Percentiles rank a stretch among this genome's conserved stretches.
Evolutionary conservation across 352 stramenopile species (phyloP).

Genomic region (Elongisporangium senticosum): DNA sequence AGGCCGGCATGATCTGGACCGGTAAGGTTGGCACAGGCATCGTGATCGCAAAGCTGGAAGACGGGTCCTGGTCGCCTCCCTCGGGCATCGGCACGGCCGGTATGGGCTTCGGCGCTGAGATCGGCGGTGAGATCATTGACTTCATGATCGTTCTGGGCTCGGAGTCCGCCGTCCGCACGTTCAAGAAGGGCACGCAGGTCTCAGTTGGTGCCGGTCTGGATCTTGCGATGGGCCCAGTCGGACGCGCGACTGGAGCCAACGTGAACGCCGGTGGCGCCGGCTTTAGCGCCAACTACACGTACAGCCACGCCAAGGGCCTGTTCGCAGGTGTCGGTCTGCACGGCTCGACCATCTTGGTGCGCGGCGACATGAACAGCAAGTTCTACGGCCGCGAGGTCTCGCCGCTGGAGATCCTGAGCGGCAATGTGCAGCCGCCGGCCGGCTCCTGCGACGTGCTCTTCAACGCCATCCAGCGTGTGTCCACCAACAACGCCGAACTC

Average conservation of each 20-base stretch:
- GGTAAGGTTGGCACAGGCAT: slow-evolving; percentile 82
- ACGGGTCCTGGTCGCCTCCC: slow-evolving; percentile 78
- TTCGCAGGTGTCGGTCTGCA: slow-evolving; percentile 78
- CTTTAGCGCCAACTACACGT: slow-evolving; percentile 82
- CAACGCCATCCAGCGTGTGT: slow-evolving; percentile 57
- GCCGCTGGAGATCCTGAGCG: slow-evolving; percentile 77
- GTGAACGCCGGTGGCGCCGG: slow-evolving; percentile 75
- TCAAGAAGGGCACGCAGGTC: slow-evolving; percentile 81
- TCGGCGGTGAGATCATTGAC: slow-evolving; percentile 83
- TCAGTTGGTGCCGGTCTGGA: slow-evolving; percentile 75
- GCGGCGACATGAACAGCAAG: slow-evolving; percentile 78
- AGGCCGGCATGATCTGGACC: slow-evolving; percentile 81
- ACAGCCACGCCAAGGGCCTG: slow-evolving; percentile 76
- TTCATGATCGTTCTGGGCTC: slow-evolving; percentile 88
- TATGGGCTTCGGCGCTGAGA: slow-evolving; percentile 77
- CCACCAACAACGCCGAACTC: slow-evolving; percentile 8
- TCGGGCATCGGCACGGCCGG: slow-evolving; percentile 80
- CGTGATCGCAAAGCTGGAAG: slow-evolving; percentile 69
- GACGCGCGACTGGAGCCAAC: slow-evolving; percentile 60
- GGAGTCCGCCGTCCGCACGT: slow-evolving; percentile 58
- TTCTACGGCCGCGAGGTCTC: slow-evolving; percentile 82
- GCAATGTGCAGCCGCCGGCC: slow-evolving; percentile 54
- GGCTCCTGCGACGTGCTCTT: slow-evolving; percentile 66
- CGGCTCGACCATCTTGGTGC: slow-evolving; percentile 78
- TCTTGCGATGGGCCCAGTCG: slow-evolving; percentile 65